phyloP scores from a whole-genome alignment of 139 green algal genomes.

The Haematococcus sp. region DNA sequence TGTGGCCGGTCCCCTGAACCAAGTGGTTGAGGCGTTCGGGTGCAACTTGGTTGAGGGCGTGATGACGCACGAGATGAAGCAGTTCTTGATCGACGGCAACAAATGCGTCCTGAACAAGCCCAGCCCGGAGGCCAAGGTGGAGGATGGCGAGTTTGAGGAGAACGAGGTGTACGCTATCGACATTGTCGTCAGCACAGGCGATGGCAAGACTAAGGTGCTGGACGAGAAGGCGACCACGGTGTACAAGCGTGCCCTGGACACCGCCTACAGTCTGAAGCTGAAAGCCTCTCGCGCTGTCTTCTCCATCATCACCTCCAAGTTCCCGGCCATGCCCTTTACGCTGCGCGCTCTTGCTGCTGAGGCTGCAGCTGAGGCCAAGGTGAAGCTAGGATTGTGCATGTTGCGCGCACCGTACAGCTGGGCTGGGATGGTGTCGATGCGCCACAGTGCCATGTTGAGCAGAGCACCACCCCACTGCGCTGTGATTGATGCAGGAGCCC shows the following conservation, averaged over 20 bases:
- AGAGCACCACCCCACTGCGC: too few species aligned
- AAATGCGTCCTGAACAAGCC: conserved; percentile 92
- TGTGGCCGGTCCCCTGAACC: conserved; percentile 67
- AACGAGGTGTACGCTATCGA: conserved; percentile 97
- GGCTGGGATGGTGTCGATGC: too few species aligned
- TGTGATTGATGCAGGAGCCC: conserved; percentile 22
- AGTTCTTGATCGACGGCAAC: conserved; percentile 96
- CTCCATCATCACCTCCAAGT: conserved; percentile 81
- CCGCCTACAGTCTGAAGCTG: conserved; percentile 91
- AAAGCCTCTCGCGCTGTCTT: conserved; percentile 79
- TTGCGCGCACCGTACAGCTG: too few species aligned
- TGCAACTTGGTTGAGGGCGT: conserved; percentile 96
- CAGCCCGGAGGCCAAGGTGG: conserved; percentile 79
- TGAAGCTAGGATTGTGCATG: too few species aligned
- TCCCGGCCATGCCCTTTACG: conserved; percentile 92
- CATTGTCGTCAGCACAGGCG: conserved; percentile 88
- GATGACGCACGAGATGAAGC: conserved; percentile 91
- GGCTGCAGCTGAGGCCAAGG: neutral
- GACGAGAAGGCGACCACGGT: conserved; percentile 98
- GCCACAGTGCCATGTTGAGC: too few species aligned
- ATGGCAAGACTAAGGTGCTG: conserved; percentile 75
- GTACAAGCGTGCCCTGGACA: conserved; percentile 94
- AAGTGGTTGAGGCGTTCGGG: conserved; percentile 83
- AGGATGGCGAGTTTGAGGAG: conserved; percentile 93
- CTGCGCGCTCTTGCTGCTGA: conserved; percentile 55